Evolutionary conservation across 2,329 filamentous ascomycete species (phyloP).

Genomic region (Trichoderma breve): DNA sequence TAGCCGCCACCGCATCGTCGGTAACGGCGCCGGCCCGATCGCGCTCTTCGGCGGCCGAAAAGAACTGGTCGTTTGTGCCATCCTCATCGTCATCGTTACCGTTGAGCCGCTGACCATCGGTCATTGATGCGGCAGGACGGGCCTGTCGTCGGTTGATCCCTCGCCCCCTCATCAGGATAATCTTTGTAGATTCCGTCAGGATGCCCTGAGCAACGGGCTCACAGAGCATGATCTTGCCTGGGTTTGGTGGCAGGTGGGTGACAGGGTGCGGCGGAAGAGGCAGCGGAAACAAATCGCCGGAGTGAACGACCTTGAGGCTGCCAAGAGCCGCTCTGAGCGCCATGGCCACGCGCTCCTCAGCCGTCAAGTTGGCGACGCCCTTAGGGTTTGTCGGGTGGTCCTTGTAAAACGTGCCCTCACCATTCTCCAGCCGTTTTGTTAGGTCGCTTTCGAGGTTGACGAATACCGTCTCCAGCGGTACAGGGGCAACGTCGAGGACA

Average conservation of each 20-base stretch:
- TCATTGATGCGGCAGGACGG: constrained; percentile 48
- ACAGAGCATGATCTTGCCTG: constrained; percentile 86
- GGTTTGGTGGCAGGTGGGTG: constrained; percentile 78
- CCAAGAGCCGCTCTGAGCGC: constrained; percentile 73
- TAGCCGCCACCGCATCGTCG: constrained; percentile 57
- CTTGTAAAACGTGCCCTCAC: constrained; percentile 78
- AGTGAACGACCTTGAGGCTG: constrained; percentile 73
- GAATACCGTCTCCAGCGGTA: constrained; percentile 81
- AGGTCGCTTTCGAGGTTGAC: constrained; percentile 81
- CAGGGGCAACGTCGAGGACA: constrained; percentile 74
- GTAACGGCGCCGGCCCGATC: constrained; percentile 56
- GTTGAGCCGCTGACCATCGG: constrained; percentile 46
- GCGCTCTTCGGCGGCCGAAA: constrained; percentile 82
- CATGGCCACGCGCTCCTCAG: constrained; percentile 59
- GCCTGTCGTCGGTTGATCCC: constrained; percentile 51
- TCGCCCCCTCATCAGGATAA: constrained; percentile 71
- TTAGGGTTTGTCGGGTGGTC: constrained; percentile 47
- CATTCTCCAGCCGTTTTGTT: constrained; percentile 74
- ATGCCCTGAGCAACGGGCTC: constrained; percentile 91
- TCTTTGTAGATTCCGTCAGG: constrained; percentile 72
- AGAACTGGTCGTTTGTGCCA: constrained; percentile 87
- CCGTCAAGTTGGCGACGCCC: constrained; percentile 35
- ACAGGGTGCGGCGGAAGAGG: constrained; percentile 81
- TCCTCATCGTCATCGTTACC: constrained; percentile 65
- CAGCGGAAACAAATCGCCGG: constrained; percentile 74